phyloP scores from a whole-genome alignment of 352 stramenopile genomes.

The Pythium chondricola region DNA sequence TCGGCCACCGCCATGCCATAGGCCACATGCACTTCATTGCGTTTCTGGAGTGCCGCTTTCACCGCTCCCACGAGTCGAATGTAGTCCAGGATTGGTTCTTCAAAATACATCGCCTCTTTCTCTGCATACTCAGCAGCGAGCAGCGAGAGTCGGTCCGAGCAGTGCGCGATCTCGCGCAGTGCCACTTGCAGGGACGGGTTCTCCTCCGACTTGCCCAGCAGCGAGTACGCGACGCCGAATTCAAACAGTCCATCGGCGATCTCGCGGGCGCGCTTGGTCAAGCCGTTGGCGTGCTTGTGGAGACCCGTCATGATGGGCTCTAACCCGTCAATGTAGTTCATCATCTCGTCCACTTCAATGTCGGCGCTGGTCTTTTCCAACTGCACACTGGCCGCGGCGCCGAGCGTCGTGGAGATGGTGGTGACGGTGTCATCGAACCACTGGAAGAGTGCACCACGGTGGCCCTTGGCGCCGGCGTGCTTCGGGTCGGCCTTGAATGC shows the following conservation, averaged over 20 bases:
- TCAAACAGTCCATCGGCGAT: conserved; percentile 96
- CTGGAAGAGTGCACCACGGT: conserved; percentile 71
- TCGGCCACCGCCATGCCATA: conserved; percentile 86
- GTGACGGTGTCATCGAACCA: conserved; percentile 84
- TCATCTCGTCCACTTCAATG: conserved; percentile 94
- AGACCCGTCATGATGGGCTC: conserved; percentile 95
- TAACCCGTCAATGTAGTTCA: conserved; percentile 93
- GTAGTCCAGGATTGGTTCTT: conserved; percentile 95
- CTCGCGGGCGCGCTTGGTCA: conserved; percentile 93
- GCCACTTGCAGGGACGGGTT: conserved; percentile 89
- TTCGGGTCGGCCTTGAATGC: conserved; percentile 63
- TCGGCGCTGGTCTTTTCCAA: conserved; percentile 88
- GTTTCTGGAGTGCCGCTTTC: conserved; percentile 89
- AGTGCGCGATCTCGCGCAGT: conserved; percentile 89
- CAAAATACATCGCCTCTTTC: conserved; percentile 89
- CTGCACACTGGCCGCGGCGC: conserved; percentile 29
- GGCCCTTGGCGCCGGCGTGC: conserved; percentile 36
- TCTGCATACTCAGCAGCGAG: conserved; percentile 91
- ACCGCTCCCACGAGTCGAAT: conserved; percentile 94
- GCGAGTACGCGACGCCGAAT: conserved; percentile 94
- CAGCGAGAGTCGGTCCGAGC: conserved; percentile 88
- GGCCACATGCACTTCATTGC: conserved; percentile 88
- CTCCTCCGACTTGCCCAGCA: conserved; percentile 92
- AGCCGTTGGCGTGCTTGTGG: conserved; percentile 89
- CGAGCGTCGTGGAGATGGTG: conserved; percentile 76